Base-by-base conservation (phyloP, 805 yeast genomes). In the Tetrapisispora namnaoensis region DNA sequence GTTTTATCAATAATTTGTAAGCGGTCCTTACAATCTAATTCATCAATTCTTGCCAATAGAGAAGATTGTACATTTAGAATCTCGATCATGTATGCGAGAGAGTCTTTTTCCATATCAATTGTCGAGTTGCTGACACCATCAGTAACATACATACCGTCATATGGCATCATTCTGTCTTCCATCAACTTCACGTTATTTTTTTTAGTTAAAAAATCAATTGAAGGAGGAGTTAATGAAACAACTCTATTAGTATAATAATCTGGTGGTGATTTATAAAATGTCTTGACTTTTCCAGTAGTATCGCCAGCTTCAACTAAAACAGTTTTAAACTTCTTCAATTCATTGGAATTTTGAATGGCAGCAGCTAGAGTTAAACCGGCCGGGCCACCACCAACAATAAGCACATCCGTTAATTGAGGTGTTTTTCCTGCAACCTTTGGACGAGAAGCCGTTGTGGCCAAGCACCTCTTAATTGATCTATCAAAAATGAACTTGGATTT, bases 331-430 rank as follows among this genome's bases (percentile, higher is more conserved):
- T 77, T 70, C 28, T 68, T 70, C 4, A 95, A 77, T 20, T 73
- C 63, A 2, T 83, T 79, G 1, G 89, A 82, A 54, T 74, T 73
- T 62, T 86, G 84, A 49, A 91, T 67, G 0, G 95, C 95, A 0
- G 95, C 77, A 5, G 93, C 82, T 36, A 93, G 69, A 1, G 96
- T 83, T 49, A 93, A 69, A 0, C 99, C 99, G 1, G 98, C 98
- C 1, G 98, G 96, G 0, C 99, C 99, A 8, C 95, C 98, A 36
- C 99, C 99, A 36, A 93, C 85, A 47, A 93, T 85, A 8, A 87
- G 82, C 20, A 93, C 78, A 65, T 91, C 97, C 28, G 75, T 69
- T 28, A 60, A 48, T 48, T 67, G 66, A 7, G 62, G 60, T 7
- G 48, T 14, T 4, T 22, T 32, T 4, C 24, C 28, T 4, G 41